Conservation (phyloP, 371 early-diverging fungal species). For the Homolaphlyctis polyrhiza region DNA sequence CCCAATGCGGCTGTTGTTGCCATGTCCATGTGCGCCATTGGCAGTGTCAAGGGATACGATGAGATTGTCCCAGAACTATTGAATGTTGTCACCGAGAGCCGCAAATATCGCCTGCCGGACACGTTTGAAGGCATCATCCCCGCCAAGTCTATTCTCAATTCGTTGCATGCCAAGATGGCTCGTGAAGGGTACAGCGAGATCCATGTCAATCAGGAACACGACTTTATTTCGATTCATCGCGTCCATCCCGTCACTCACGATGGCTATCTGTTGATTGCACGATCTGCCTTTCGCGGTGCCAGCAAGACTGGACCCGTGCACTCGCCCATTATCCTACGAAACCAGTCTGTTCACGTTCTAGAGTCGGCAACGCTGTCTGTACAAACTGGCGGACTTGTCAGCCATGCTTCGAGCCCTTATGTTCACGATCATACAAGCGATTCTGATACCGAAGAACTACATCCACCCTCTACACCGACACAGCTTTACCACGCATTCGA, state of each 20-base stretch:
- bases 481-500: conserved; percentile 16
- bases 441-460: conserved; percentile 6
- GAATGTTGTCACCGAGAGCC: conserved; percentile 81
- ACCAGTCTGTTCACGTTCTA: conserved; percentile 34
- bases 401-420: neutral
- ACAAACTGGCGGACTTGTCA: conserved; percentile 3
- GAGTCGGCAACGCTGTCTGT: conserved; percentile 31
- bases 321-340: conserved; percentile 36
- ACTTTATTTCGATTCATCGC: conserved; percentile 86
- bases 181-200: conserved; percentile 80
- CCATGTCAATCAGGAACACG: conserved; percentile 91
- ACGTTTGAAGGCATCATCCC: conserved; percentile 43
- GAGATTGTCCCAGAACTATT: conserved; percentile 80
- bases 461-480: conserved; percentile 12
- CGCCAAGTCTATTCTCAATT: conserved; percentile 67
- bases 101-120: conserved; percentile 59
- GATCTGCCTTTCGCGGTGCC: conserved; percentile 65
- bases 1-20: conserved; percentile 88
- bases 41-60: conserved; percentile 95
- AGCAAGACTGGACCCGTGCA: conserved; percentile 16
- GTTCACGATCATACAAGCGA: conserved; percentile 5
- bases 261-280: conserved; percentile 85
- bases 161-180: conserved; percentile 76
- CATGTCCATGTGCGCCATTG: conserved; percentile 85
- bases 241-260: conserved; percentile 84